Evolutionary conservation across 2,329 filamentous ascomycete genomes (phyloP), one percentile per base, ranked within the genome.

Genomic region (Clarireedia monteithiana): DNA sequence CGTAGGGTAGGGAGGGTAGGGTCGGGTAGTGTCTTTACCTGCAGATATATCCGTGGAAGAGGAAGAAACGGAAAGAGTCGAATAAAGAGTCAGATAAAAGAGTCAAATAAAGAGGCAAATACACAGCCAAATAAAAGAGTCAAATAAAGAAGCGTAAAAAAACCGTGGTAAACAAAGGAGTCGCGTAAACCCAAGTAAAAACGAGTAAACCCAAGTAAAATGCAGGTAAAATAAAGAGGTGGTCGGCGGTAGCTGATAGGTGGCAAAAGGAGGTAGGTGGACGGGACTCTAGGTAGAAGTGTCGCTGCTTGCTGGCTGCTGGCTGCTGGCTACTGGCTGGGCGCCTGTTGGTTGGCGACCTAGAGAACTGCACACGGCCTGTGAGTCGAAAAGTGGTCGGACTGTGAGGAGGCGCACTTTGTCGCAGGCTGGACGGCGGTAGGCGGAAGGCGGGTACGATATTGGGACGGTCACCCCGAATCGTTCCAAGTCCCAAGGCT

Each of bases 281-380:
- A 15, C 14, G 30, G 9, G 23, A 40, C 6, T 48, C 40, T 48
- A 54, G 51, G 51, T 54, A 48, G 51, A 54, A 48, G 38, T 20
- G 20, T 20, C 20, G 20, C 20, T 20, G 20, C 20, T 20, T 48
- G 42, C n/a, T 44, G 40, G 40, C 30, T 34, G 20, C 20, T 20
- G 20, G 20, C 20, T 48, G 42, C n/a, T 44, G 40, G 40, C 30
- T 34, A 2, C 17, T 17, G 17, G 17, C 17, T 20, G 17, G 17
- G 46, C 27, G 46, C 15, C 27, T 27, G 46, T 27, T 48, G 46
- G 14, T 48, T 48, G 20, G 46, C 9, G 40, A 20, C 23, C 40
- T 44, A 7, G 23, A 44, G 40, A 10, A 17, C 40, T 44, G 23
- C 20, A 20, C 20, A 20, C 20, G 20, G 20, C 20, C 9, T 34